phyloP scores from a whole-genome alignment of 768 basidiomycete species.

The Termitomyces sp. region DNA sequence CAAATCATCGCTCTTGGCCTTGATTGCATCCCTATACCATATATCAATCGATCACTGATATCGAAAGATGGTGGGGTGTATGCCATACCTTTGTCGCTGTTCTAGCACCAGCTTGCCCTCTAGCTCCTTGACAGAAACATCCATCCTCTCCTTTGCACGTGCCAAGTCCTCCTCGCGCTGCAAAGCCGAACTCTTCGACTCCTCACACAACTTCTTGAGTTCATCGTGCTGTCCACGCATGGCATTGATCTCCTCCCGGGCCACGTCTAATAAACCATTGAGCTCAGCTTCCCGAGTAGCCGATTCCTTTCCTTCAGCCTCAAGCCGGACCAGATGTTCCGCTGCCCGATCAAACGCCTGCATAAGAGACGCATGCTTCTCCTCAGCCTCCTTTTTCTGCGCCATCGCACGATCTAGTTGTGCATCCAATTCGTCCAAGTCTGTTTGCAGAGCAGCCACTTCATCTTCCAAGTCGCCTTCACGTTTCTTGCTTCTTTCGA shows the following conservation, averaged over 20 bases:
- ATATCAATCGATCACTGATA: background rate
- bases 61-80: background rate
- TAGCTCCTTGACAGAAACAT: slow-evolving; percentile 56
- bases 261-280: slow-evolving; percentile 45
- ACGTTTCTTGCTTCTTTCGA: slow-evolving; percentile 81
- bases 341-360: slow-evolving; percentile 80
- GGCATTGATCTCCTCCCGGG: slow-evolving; percentile 53
- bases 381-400: slow-evolving; percentile 74
- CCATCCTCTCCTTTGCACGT: slow-evolving; percentile 71
- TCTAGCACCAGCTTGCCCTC: slow-evolving; percentile 69
- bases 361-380: slow-evolving; percentile 66
- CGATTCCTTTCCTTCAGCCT: slow-evolving; percentile 71
- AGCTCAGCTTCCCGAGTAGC: slow-evolving; percentile 58
- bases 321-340: slow-evolving; percentile 78
- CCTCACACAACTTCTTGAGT: slow-evolving; percentile 59
- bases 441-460: slow-evolving; percentile 68
- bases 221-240: slow-evolving; percentile 56
- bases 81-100: slow-evolving; percentile 47
- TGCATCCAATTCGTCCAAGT: slow-evolving; percentile 79
- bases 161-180: slow-evolving; percentile 79
- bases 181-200: slow-evolving; percentile 58
- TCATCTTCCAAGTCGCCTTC: slow-evolving; percentile 86
- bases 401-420: slow-evolving; percentile 79
- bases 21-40: slow-evolving; percentile 52
- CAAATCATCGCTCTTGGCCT: slow-evolving; percentile 50